phyloP scores from a whole-genome alignment of 2,329 filamentous ascomycete genomes.

The Cercospora sesami region DNA sequence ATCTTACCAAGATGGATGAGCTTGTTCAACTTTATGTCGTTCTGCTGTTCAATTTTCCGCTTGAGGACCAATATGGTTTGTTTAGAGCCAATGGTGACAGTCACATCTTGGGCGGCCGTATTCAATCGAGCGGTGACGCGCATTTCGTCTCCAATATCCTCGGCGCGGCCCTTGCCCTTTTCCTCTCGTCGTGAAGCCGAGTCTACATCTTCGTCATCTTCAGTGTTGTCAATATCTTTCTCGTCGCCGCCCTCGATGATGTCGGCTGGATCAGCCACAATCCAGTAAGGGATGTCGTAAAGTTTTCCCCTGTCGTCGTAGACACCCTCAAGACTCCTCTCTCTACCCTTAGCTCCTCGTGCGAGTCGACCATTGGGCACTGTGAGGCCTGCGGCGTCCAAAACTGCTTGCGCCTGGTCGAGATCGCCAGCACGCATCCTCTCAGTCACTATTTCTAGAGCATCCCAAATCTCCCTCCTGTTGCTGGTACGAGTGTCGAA shows the following conservation, averaged over 20 bases:
- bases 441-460: constrained; percentile 66
- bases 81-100: constrained; percentile 39
- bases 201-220: constrained; percentile 23
- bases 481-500: constrained; percentile 88
- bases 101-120: constrained; percentile 42
- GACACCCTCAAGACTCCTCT: constrained; percentile 35
- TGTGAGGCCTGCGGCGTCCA: constrained; percentile 68
- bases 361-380: constrained; percentile 45
- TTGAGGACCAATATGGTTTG: constrained; percentile 65
- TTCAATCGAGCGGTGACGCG: constrained; percentile 42
- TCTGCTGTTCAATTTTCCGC: constrained; percentile 63
- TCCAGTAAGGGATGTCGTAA: constrained; percentile 50
- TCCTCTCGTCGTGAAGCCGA: neutral
- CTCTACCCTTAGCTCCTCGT: constrained; percentile 23
- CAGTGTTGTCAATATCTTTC: constrained; percentile 30
- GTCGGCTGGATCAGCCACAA: constrained; percentile 47
- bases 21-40: constrained; percentile 63
- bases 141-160: constrained; percentile 36
- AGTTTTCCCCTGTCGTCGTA: constrained; percentile 47
- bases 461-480: constrained; percentile 75
- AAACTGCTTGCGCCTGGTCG: constrained; percentile 68
- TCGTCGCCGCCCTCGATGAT: constrained; percentile 39
- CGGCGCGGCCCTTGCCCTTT: constrained; percentile 39
- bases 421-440: constrained; percentile 59
- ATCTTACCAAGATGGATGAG: constrained; percentile 81